These are phyloP conservation scores for Quercus parvula DNA, from an alignment of 306 rosid species.

Conservation along the genomic window DNA sequence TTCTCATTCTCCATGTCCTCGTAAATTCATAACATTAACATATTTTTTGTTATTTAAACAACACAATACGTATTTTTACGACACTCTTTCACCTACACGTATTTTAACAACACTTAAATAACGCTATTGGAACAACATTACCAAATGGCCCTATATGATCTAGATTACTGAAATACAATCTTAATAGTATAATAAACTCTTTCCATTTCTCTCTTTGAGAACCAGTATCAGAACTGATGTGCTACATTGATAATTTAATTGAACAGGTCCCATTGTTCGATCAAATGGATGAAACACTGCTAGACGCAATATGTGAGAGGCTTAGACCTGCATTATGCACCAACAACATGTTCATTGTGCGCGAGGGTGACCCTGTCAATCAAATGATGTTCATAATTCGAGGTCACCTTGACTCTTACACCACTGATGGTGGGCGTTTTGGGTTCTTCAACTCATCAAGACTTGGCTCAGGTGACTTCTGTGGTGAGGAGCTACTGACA, in stretches of 20 bases:
- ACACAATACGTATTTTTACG: too few relatives aligned
- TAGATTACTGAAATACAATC: too few relatives aligned
- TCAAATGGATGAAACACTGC: conserved; percentile 95
- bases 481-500: conserved; percentile 88
- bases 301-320: conserved; percentile 93
- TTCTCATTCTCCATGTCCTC: too few relatives aligned
- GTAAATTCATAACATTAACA: too few relatives aligned
- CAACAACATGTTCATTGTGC: conserved; percentile 65
- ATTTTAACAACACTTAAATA: too few relatives aligned
- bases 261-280: conserved; percentile 76
- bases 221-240: too few relatives aligned
- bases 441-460: conserved; percentile 88
- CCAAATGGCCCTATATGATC: too few relatives aligned
- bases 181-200: too few relatives aligned
- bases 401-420: conserved; percentile 85
- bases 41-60: too few relatives aligned
- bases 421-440: conserved; percentile 84
- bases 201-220: too few relatives aligned
- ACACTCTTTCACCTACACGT: accelerated
- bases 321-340: conserved; percentile 87
- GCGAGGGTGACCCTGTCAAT: conserved; percentile 92
- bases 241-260: too few relatives aligned
- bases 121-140: accelerated
- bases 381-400: conserved; percentile 90
- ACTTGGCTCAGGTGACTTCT: conserved; percentile 83